Evolutionary conservation across 2,329 filamentous ascomycete species (phyloP), one percentile per base, ranked within the genome.

Genomic region (Alternaria brassicicola): DNA sequence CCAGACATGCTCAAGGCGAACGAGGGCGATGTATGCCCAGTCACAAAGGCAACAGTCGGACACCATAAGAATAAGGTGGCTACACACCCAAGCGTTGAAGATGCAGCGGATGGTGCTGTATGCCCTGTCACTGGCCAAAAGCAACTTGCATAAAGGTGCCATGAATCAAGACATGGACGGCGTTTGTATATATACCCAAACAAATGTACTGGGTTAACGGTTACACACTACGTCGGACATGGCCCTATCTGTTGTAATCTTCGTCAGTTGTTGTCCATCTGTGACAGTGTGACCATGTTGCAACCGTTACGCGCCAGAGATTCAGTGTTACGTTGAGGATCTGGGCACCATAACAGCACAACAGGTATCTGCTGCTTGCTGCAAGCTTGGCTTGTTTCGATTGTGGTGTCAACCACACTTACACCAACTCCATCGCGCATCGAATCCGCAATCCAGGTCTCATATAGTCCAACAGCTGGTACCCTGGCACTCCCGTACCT

Each of bases 1-100:
- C 79, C 79, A 2, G 69, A 72, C 42, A 70, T 78, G 58, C 72
- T 68, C 12, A 73, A 76, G 57, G 75, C 76, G 35, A 72, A 76
- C 48, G 71, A 74, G 19, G 77, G 73, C 4, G 72, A 77, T 9
- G 71, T 79, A 7, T 81, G 79, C 55, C 79, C 78, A 0, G 73
- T 81, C n/a, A 81, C 79, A 23, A 80, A 80, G 64, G 79, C 79
- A 6, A 79, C 70, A 6, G 70, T 81, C 12, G 76, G 73, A 23
- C 79, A 81, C 54, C 79, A 81, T 55, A 73, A 77, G 72, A 66
- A 70, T 7, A 81, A 80, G 69, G 76, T 81, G 9, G 68, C 74
- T 38, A 66, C 65, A 49, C 79, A 81, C 61, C 78, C 78, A 9
- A 72, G 62, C 42, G 77, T 81, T n/a, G 57, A 74, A 38, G 69